These are phyloP conservation scores for Quercus berberidifolia DNA, from an alignment of 306 rosid species.

Conservation along the genomic window DNA sequence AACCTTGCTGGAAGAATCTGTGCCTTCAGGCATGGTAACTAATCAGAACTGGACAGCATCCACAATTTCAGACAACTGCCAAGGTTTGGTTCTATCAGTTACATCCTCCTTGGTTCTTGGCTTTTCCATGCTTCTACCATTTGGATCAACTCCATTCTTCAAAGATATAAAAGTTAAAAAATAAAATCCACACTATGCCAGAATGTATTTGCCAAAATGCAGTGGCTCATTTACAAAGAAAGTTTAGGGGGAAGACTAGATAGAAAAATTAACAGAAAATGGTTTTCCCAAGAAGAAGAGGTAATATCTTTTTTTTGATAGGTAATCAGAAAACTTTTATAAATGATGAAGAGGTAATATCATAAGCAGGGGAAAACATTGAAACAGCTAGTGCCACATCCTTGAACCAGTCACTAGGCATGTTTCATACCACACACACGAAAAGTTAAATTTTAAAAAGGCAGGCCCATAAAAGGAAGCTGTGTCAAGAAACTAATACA, in stretches of 20 bases:
- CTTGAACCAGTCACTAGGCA: slow-evolving; percentile 2
- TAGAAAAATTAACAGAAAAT: not conserved
- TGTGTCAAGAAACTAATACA: not conserved
- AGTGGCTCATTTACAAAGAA: not conserved
- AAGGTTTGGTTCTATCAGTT: slow-evolving; percentile 36
- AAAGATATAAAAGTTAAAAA: too few species aligned
- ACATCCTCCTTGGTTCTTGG: too few species aligned
- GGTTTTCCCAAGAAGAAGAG: not conserved
- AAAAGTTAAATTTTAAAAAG: not conserved
- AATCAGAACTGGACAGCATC: slow-evolving; percentile 67
- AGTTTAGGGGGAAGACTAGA: not conserved
- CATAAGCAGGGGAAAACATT: too few species aligned
- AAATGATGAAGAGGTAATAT: too few species aligned
- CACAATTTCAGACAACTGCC: slow-evolving; percentile 80
- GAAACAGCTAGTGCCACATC: not conserved
- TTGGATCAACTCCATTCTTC: too few species aligned
- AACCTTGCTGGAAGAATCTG: slow-evolving; percentile 78
- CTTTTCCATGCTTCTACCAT: too few species aligned
- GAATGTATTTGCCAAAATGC: not conserved
- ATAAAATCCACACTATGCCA: too few species aligned
- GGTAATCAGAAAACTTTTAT: too few species aligned
- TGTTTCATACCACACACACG: slow-evolving; percentile 10
- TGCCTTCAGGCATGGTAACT: slow-evolving; percentile 72
- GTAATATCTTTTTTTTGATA: too few species aligned
- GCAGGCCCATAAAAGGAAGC: not conserved